A percentile compares a stretch with the other conserved stretches of the same genome.
Evolutionary conservation across 163 green algal species (phyloP).

Genomic region (Picocystis sp.): DNA sequence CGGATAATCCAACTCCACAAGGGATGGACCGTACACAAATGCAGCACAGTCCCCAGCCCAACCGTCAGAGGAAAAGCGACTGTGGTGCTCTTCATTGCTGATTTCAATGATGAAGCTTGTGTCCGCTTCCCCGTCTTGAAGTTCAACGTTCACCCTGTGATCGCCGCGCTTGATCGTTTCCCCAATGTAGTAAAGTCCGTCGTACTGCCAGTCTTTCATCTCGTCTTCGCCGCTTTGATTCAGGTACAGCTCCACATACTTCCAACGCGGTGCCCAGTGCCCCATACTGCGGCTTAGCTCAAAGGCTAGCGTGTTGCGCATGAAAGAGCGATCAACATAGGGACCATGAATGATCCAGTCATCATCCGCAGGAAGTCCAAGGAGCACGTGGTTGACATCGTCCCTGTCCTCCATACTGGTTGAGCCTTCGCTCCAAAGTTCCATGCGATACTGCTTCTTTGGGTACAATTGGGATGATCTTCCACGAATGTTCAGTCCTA

Average conservation of each 20-base stretch:
- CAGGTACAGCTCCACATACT: conserved; percentile 7
- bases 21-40: not conserved
- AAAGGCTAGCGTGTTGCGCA: conserved; percentile 6
- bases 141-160: conserved; percentile 6
- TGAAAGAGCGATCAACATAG: conserved; percentile 8
- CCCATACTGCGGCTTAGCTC: conserved; percentile 2
- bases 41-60: not conserved
- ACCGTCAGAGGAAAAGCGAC: not conserved
- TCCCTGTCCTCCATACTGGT: too few relatives aligned
- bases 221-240: not conserved
- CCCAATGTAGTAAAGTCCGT: not conserved
- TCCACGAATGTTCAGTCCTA: too few relatives aligned
- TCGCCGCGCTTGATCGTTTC: conserved; percentile 3
- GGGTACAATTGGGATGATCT: too few relatives aligned
- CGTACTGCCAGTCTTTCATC: conserved; percentile 1
- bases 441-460: too few relatives aligned
- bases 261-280: conserved; percentile 3
- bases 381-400: not conserved
- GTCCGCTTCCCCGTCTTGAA: not conserved
- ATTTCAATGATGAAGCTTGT: conserved; percentile 2
- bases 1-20: conserved; percentile 1
- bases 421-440: too few relatives aligned
- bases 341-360: conserved; percentile 5
- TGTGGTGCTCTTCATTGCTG: conserved; percentile 1
- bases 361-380: conserved; percentile 5